A percentile compares a stretch with the other conserved stretches of the same genome.
These are phyloP conservation scores for Xylariaceae sp. DNA, from an alignment of 2,329 filamentous ascomycete genomes.

Conservation along the genomic window DNA sequence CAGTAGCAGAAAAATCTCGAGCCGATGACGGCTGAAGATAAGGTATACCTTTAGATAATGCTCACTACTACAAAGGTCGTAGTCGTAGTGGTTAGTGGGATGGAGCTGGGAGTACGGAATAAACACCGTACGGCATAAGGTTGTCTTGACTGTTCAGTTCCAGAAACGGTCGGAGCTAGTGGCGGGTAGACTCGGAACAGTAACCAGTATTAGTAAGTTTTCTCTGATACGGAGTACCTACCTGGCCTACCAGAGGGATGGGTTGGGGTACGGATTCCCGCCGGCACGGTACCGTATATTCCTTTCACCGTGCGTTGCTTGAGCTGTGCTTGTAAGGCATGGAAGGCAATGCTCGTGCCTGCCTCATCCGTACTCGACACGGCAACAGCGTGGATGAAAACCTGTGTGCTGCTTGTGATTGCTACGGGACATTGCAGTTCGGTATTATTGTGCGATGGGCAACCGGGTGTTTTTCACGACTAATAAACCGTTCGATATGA, in stretches of 20 bases:
- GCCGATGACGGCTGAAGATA: background rate
- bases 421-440: background rate
- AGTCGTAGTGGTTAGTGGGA: background rate
- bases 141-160: background rate
- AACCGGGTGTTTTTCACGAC: no score
- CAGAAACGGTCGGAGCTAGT: constrained; percentile 9
- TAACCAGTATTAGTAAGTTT: background rate
- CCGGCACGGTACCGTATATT: no score
- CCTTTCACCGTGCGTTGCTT: no score
- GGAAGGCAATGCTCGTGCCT: no score
- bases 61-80: background rate
- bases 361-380: no score
- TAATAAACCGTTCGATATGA: background rate
- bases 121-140: background rate
- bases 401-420: no score
- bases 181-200: constrained; percentile 15
- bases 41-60: background rate
- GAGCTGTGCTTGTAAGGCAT: no score
- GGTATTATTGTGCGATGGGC: no score
- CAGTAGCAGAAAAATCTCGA: background rate
- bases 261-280: no score
- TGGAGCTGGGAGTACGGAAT: background rate
- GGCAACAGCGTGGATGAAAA: no score
- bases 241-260: no score
- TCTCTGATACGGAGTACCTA: no score